These are phyloP conservation scores for Incumbomyces delicatus DNA, from an alignment of 2,329 filamentous ascomycete species.

Conservation along the genomic window DNA sequence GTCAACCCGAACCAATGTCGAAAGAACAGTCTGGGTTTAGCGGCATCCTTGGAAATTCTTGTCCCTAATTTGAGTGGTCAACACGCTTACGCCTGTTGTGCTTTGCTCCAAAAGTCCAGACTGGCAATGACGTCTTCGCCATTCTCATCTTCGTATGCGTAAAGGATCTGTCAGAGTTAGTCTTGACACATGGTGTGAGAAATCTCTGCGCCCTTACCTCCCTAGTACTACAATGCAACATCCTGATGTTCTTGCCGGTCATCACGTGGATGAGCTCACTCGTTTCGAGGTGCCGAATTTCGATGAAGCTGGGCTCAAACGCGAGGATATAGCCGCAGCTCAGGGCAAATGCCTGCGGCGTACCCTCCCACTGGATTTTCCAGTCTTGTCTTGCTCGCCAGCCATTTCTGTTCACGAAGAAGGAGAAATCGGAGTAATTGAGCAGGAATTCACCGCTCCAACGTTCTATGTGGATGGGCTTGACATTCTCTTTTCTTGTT, in stretches of 20 bases:
- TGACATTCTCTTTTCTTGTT: constrained; percentile 81
- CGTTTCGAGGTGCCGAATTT: constrained; percentile 90
- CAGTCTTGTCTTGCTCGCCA: constrained; percentile 94
- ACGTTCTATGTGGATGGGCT: constrained; percentile 93
- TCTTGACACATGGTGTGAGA: background rate
- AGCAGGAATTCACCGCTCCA: constrained; percentile 94
- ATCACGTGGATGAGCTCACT: constrained; percentile 87
- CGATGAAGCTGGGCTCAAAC: constrained; percentile 95
- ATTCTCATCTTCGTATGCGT: constrained; percentile 91
- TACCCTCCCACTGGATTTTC: constrained; percentile 96
- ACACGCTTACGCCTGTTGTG: constrained; percentile 5
- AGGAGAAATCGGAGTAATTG: constrained; percentile 97
- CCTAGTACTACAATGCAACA: constrained; percentile 93
- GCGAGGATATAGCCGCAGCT: constrained; percentile 95
- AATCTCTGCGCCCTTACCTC: constrained; percentile 55
- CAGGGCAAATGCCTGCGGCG: constrained; percentile 81
- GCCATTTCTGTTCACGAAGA: constrained; percentile 97
- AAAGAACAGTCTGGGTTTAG: no score
- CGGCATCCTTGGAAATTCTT: no score
- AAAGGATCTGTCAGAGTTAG: constrained; percentile 62
- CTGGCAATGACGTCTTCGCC: constrained; percentile 90
- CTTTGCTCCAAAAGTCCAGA: constrained; percentile 78
- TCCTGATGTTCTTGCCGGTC: constrained; percentile 90
- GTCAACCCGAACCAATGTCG: no score
- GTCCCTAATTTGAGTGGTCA: no score